Evolutionary conservation across 2,329 filamentous ascomycete genomes (phyloP).

Genomic region (Fusarium sp.): DNA sequence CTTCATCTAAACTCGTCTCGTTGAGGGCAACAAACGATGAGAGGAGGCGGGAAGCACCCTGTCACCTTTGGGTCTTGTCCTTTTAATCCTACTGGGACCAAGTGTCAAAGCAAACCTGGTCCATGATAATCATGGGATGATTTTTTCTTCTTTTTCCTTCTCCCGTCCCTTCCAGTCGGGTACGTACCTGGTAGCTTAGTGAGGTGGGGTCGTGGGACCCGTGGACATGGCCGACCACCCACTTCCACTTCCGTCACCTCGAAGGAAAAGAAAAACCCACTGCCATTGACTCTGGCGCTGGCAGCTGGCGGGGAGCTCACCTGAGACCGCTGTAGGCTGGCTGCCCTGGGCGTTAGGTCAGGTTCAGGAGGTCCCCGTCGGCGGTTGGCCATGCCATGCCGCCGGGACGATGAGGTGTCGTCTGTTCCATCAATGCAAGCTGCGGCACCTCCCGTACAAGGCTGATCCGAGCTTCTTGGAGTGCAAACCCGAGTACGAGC

Average conservation of each 20-base stretch:
- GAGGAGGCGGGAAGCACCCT: constrained; percentile 9
- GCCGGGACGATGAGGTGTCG: constrained; percentile 18
- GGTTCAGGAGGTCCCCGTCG: neutral
- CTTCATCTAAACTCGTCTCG: neutral
- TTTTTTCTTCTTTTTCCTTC: constrained; percentile 22
- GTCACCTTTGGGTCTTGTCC: neutral
- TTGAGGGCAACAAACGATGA: neutral
- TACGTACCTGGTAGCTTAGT: constrained; percentile 23
- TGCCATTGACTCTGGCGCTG: neutral
- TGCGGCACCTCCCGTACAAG: constrained; percentile 27
- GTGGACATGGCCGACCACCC: constrained; percentile 16
- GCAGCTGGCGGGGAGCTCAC: neutral
- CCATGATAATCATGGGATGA: constrained; percentile 20
- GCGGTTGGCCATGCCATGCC: constrained; percentile 7
- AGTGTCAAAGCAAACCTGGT: constrained; percentile 10
- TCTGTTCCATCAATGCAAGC: constrained; percentile 19
- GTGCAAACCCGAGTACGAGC: constrained; percentile 37
- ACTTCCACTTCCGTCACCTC: neutral
- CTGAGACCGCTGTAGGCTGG: neutral
- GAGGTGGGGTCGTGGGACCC: constrained; percentile 19
- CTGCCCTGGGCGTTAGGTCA: neutral
- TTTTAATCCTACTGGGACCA: constrained; percentile 1
- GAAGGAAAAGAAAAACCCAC: neutral
- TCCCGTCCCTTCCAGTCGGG: constrained; percentile 21
- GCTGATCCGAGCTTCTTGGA: constrained; percentile 26